These are phyloP conservation scores for Penicilliopsis zonata DNA, from an alignment of 495 filamentous ascomycete species.

Conservation along the genomic window DNA sequence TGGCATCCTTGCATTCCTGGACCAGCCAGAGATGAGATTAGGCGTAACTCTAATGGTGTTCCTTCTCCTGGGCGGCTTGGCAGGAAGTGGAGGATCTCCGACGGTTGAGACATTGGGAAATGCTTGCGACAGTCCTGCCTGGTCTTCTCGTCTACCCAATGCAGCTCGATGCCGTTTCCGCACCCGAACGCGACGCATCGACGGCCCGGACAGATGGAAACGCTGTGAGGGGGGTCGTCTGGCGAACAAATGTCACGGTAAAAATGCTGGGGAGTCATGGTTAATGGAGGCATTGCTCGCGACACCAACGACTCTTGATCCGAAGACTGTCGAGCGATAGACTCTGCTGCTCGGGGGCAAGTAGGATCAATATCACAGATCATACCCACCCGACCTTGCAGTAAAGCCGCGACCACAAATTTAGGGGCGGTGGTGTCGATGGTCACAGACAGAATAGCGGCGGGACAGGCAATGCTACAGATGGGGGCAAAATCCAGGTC, in stretches of 20 bases:
- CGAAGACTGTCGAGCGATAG: constrained; percentile 1
- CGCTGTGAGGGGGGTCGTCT: constrained; percentile 52
- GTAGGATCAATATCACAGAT: constrained; percentile 40
- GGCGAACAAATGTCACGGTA: constrained; percentile 49
- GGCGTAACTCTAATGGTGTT: constrained; percentile 34
- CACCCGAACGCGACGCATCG: constrained; percentile 64
- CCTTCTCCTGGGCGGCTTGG: constrained; percentile 39
- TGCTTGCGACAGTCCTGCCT: constrained; percentile 45
- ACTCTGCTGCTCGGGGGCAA: too few relatives aligned
- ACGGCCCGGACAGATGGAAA: constrained; percentile 58
- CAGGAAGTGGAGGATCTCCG: constrained; percentile 57
- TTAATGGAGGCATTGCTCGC: constrained; percentile 12
- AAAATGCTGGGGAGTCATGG: constrained; percentile 20
- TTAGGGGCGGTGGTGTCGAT: constrained; percentile 49
- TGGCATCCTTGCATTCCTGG: constrained; percentile 24
- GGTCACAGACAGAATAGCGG: constrained; percentile 45
- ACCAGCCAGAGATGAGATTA: constrained; percentile 56
- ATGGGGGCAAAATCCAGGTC: constrained; percentile 28
- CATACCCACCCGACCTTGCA: constrained; percentile 51
- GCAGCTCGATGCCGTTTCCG: constrained; percentile 53
- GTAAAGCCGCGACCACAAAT: constrained; percentile 48
- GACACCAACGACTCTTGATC: not conserved
- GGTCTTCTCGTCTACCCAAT: constrained; percentile 56
- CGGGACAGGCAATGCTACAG: constrained; percentile 46
- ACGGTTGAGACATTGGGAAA: constrained; percentile 56